Conservation (phyloP, 2,329 filamentous ascomycete species). For the Neonectria sp. region DNA sequence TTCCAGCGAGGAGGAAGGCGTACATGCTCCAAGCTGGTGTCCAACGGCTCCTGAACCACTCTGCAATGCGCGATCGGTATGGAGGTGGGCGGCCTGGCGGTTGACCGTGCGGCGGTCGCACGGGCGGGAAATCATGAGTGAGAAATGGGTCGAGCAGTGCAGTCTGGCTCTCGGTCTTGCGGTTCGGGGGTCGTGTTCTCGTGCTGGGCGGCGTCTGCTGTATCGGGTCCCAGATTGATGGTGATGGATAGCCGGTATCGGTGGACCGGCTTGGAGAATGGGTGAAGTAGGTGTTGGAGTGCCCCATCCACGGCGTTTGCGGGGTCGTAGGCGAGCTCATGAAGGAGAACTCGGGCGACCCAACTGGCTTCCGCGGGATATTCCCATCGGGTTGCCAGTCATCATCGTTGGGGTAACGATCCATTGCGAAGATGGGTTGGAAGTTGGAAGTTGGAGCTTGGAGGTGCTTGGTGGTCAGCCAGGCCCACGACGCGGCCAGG, state of each 20-base stretch:
- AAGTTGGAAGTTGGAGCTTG: neutral
- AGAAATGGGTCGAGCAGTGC: neutral
- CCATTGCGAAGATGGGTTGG: neutral
- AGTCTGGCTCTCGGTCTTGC: neutral
- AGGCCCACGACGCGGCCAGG: slow-evolving; percentile 1
- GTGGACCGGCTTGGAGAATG: neutral
- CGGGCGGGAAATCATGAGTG: neutral
- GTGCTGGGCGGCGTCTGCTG: slow-evolving; percentile 3
- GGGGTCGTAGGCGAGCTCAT: neutral
- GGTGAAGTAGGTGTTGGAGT: slow-evolving; percentile 1
- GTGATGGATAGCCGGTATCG: neutral
- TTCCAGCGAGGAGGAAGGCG: slow-evolving; percentile 36
- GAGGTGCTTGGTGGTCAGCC: neutral
- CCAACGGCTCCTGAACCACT: slow-evolving; percentile 24
- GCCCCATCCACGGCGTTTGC: slow-evolving; percentile 6
- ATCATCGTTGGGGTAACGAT: neutral
- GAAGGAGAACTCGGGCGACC: neutral
- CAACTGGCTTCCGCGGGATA: neutral
- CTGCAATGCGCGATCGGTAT: neutral
- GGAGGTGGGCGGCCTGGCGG: neutral
- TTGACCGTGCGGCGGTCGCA: neutral
- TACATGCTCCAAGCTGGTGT: slow-evolving; percentile 46
- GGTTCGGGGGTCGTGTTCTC: neutral
- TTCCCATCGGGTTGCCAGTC: neutral
- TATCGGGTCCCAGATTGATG: slow-evolving; percentile 5